A percentile compares a stretch with the other conserved stretches of the same genome.
Evolutionary conservation across 2,329 filamentous ascomycete genomes (phyloP).

Genomic region (Aspergillus sojae): DNA sequence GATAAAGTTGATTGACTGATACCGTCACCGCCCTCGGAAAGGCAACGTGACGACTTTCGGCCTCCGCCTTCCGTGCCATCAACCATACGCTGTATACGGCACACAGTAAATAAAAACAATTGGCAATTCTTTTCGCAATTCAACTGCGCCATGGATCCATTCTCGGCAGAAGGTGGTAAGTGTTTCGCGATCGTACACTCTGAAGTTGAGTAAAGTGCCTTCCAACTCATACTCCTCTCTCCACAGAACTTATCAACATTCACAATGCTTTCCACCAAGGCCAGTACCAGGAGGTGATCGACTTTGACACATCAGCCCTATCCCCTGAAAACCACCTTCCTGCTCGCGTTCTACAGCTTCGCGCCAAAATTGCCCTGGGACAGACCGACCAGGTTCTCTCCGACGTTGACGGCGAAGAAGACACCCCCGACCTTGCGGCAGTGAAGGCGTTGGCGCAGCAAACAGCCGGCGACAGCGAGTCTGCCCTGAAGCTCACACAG

Average conservation of each 20-base stretch:
- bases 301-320: slow-evolving; percentile 80
- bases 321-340: slow-evolving; percentile 76
- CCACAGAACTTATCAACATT: slow-evolving; percentile 66
- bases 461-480: slow-evolving; percentile 60
- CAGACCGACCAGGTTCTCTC: slow-evolving; percentile 73
- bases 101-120: slow-evolving; percentile 4
- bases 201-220: not conserved
- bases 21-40: slow-evolving; percentile 17
- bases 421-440: slow-evolving; percentile 74
- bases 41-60: slow-evolving; percentile 28
- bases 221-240: slow-evolving; percentile 22
- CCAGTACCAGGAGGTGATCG: slow-evolving; percentile 82
- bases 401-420: slow-evolving; percentile 65
- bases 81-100: not conserved
- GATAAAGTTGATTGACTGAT: not conserved
- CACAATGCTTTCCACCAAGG: slow-evolving; percentile 71
- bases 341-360: slow-evolving; percentile 75
- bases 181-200: not conserved
- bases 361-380: slow-evolving; percentile 80
- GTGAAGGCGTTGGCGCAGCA: slow-evolving; percentile 74
- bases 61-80: slow-evolving; percentile 7
- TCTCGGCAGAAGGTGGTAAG: slow-evolving; percentile 64
- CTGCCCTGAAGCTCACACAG: slow-evolving; percentile 66
- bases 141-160: slow-evolving; percentile 59
- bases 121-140: not conserved